Evolutionary conservation across 805 yeast genomes (phyloP), one percentile per base, ranked within the genome.

Genomic region (Ogataea nitratoaversa): DNA sequence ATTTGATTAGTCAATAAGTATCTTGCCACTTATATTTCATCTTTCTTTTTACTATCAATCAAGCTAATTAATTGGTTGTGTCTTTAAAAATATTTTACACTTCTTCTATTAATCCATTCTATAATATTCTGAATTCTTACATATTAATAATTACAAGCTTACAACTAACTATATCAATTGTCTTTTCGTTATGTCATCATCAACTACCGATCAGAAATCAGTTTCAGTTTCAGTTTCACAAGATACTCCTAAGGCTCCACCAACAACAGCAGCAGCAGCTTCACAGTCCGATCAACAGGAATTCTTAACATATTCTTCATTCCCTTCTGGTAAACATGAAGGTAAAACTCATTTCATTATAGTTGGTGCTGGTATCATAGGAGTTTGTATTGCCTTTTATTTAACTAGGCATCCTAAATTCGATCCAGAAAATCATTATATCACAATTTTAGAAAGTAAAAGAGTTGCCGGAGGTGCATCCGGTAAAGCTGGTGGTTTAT

Each of bases 401-500:
- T 62, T 93, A 30, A 84, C 93, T 2, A 74, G 75, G 42, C 98
- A 91, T 60, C 91, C 95, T 2, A 72, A 74, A 40, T 91, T 80
- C 60, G 82, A 84, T 52, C 78, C 85, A 0, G 67, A 70, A 24
- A 81, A 77, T 42, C 80, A 86, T 57, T 89, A 86, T 54, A 85
- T 91, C 48, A 85, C 96, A 6, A 75, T 91, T 16, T 59, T 93
- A 12, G 99, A 91, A 62, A 80, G 91, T 38, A 87, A 86, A 47
- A 71, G 95, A 53, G 95, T 95, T 5, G 99, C 98, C 0, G 95
- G 96, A 38, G 98, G 96, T 35, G 98, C 99, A 16, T 78, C 88
- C 31, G 99, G 99, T 40, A 93, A 91, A 55, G 98, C 99, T 6
- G 99, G 98, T 33, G 99, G 99, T 0, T 70, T 91, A 36, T 65